These are phyloP conservation scores for Phalaenopsis hybrid DNA, from an alignment of 116 monocot genomes.

Conservation along the genomic window DNA sequence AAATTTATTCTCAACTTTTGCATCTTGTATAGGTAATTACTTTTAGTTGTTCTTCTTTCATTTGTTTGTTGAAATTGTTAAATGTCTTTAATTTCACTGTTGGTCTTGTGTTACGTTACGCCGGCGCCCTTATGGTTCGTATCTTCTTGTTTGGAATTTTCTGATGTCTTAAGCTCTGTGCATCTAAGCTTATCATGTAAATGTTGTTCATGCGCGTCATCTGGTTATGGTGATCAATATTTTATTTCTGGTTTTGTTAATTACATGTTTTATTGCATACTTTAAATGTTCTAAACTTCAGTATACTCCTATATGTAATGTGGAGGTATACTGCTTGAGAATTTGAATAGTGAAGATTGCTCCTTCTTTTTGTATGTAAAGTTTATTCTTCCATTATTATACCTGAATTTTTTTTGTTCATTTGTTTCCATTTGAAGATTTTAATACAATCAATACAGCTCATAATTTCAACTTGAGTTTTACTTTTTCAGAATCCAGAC, in stretches of 20 bases:
- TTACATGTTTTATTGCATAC: background rate
- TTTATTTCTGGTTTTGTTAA: background rate
- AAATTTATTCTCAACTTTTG: no score
- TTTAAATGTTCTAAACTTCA: background rate
- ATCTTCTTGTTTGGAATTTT: background rate
- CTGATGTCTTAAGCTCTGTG: background rate
- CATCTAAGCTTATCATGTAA: background rate
- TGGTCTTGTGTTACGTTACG: background rate
- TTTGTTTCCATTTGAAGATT: background rate
- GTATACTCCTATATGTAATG: background rate
- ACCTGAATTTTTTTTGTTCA: background rate
- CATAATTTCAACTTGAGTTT: background rate
- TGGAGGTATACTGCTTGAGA: background rate
- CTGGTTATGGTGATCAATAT: background rate
- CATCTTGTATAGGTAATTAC: no score
- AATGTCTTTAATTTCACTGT: background rate
- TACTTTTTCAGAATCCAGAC: constrained; percentile 6
- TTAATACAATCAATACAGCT: background rate
- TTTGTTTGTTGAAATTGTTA: background rate
- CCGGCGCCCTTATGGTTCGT: no score
- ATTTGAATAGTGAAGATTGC: background rate
- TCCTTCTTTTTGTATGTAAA: background rate
- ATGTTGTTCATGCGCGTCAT: background rate
- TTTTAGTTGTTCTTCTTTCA: background rate
- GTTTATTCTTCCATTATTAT: background rate